phyloP scores from a whole-genome alignment of 2,329 filamentous ascomycete species.

The Aspergillus proliferans region DNA sequence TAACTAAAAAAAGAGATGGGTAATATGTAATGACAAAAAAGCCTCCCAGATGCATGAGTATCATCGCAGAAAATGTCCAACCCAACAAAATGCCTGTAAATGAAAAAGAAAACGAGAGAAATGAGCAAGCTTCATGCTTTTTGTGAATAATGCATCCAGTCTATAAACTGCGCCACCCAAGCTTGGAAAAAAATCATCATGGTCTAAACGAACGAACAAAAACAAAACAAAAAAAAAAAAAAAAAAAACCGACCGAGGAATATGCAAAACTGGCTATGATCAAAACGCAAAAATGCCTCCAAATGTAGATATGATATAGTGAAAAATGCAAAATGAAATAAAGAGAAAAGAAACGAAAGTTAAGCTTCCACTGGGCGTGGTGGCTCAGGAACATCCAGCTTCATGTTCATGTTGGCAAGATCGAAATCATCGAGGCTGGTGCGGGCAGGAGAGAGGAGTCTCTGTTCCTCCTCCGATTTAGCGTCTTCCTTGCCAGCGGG shows the following conservation, averaged over 20 bases:
- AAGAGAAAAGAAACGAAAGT: conserved; percentile 7
- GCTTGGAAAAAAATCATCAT: conserved; percentile 17
- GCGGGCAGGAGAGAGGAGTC: conserved; percentile 29
- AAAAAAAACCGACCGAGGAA: conserved; percentile 5
- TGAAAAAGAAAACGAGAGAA: conserved; percentile 11
- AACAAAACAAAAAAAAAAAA: neutral
- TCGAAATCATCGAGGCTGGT: conserved; percentile 31
- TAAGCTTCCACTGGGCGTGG: neutral
- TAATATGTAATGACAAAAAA: conserved; percentile 11
- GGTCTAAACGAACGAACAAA: conserved; percentile 14
- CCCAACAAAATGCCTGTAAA: neutral
- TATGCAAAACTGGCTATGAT: neutral
- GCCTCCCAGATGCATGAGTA: conserved; percentile 33
- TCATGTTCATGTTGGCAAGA: conserved; percentile 20
- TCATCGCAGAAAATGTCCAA: conserved; percentile 14
- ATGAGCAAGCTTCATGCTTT: conserved; percentile 20
- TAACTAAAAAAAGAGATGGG: neutral
- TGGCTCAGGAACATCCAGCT: neutral
- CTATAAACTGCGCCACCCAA: conserved; percentile 30
- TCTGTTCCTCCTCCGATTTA: conserved; percentile 27
- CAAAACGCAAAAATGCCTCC: conserved; percentile 1
- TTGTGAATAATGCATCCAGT: conserved; percentile 29
- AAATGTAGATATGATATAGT: neutral
- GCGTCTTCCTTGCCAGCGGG: conserved; percentile 16
- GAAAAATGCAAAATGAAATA: conserved; percentile 8